Conservation (phyloP, 345 rosid genomes). For the Raphanus sativus region DNA sequence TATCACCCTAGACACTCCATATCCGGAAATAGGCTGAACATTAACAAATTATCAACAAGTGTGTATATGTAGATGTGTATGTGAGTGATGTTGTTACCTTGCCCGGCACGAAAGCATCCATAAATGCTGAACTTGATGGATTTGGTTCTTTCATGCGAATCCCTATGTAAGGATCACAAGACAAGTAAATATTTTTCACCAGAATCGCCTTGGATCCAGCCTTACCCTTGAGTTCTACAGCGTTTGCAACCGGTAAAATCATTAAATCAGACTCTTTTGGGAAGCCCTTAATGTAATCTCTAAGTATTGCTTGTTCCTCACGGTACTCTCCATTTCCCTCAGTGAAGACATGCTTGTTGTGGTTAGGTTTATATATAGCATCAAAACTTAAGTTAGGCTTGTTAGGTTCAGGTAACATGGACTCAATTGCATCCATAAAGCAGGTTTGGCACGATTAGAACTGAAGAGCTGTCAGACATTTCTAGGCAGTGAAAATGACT, state of each 20-base stretch:
- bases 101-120: constrained; percentile 33
- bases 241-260: background rate
- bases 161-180: constrained; percentile 54
- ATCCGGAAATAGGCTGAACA: constrained; percentile 48
- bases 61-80: background rate
- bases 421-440: background rate
- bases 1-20: constrained; percentile 55
- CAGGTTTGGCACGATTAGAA: background rate
- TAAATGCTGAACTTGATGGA: constrained; percentile 4
- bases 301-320: constrained; percentile 39
- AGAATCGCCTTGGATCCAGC: constrained; percentile 27
- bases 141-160: constrained; percentile 34
- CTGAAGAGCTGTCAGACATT: background rate
- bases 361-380: background rate
- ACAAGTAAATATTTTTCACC: constrained; percentile 50
- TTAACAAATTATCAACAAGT: background rate
- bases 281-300: constrained; percentile 20
- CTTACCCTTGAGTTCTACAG: constrained; percentile 29
- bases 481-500: background rate
- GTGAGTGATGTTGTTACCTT: constrained; percentile 6
- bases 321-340: constrained; percentile 20
- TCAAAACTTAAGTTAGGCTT: background rate
- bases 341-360: background rate
- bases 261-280: constrained; percentile 41
- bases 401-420: background rate